Percentiles rank a stretch among this genome's conserved stretches.
These are phyloP conservation scores for Hypholoma sublateritium DNA, from an alignment of 768 basidiomycete species.

Conservation along the genomic window DNA sequence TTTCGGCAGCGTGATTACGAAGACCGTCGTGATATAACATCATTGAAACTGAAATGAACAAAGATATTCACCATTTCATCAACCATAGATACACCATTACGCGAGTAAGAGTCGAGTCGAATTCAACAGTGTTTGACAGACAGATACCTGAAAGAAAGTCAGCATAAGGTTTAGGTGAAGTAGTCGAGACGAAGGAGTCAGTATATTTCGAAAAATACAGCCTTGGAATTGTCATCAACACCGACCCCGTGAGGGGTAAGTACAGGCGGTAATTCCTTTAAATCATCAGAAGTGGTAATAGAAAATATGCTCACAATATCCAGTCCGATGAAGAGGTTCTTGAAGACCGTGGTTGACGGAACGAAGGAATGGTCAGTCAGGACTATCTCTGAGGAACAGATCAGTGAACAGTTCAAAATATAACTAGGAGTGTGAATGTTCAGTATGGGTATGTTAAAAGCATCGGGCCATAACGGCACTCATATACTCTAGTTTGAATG, in stretches of 20 bases:
- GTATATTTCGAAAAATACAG: constrained; percentile 66
- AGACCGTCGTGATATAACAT: constrained; percentile 93
- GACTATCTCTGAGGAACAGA: constrained; percentile 1
- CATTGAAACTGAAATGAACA: constrained; percentile 33
- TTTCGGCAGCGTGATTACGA: constrained; percentile 84
- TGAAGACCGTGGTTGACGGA: too few species aligned
- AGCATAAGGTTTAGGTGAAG: neutral
- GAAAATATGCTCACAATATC: constrained; percentile 32
- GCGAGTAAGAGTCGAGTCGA: neutral
- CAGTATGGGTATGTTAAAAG: constrained; percentile 67
- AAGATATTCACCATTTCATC: constrained; percentile 32
- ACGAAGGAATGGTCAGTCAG: too few species aligned
- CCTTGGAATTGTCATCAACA: constrained; percentile 78
- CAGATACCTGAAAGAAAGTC: neutral
- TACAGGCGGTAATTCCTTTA: constrained; percentile 90
- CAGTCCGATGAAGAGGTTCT: neutral
- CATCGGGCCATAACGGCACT: constrained; percentile 66
- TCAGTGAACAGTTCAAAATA: constrained; percentile 46
- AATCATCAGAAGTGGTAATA: constrained; percentile 49
- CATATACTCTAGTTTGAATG: constrained; percentile 94
- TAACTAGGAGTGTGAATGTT: constrained; percentile 25
- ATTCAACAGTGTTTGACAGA: neutral
- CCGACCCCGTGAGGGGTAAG: constrained; percentile 32
- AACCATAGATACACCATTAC: neutral
- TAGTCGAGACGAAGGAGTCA: constrained; percentile 36